Base-by-base conservation (phyloP, 768 basidiomycete genomes). In the Botryobasidium botryosum region DNA sequence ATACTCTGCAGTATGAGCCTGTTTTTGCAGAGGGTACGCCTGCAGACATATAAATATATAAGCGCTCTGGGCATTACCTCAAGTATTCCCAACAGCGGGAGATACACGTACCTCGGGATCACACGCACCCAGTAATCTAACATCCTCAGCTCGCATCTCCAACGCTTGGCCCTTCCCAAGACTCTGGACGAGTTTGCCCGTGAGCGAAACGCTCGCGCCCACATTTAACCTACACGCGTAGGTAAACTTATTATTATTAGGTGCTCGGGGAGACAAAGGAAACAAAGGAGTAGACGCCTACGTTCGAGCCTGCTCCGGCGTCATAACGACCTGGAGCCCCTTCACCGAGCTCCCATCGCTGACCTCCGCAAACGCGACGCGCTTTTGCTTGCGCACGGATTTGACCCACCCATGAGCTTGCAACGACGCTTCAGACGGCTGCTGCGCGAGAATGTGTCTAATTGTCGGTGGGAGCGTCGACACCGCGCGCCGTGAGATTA, bases 11-110 rank as follows among this genome's bases (percentile, higher is more conserved):
- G 83, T 74, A 8, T 87, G 68, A 24, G 75, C 61, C 60, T 96
- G 77, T 59, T 94, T 96, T 61, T 91, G 91, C 42, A 94, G 87
- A 0, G 88, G 88, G 60, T 92, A 96, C 37, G 62, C 63, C 88
- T 88, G 44, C 5, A 33, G 39, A 32, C 24, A 44, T 36, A 37
- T n/a, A n/a, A n/a, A n/a, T n/a, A n/a, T n/a, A n/a, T n/a, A n/a
- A n/a, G n/a, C n/a, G n/a, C n/a, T n/a, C n/a, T n/a, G n/a, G n/a
- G n/a, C n/a, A n/a, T n/a, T n/a, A n/a, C n/a, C n/a, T n/a, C n/a
- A n/a, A n/a, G n/a, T n/a, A 3, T n/a, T 18, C 39, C 31, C 24
- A 15, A 17, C 18, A 21, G 35, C n/a, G 41, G 26, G 10, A 24
- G 23, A 39, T 15, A 32, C 8, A 51, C 62, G 44, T 45, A 77